These are phyloP conservation scores for Panaeolus papilionaceus DNA, from an alignment of 768 basidiomycete genomes.

Conservation along the genomic window DNA sequence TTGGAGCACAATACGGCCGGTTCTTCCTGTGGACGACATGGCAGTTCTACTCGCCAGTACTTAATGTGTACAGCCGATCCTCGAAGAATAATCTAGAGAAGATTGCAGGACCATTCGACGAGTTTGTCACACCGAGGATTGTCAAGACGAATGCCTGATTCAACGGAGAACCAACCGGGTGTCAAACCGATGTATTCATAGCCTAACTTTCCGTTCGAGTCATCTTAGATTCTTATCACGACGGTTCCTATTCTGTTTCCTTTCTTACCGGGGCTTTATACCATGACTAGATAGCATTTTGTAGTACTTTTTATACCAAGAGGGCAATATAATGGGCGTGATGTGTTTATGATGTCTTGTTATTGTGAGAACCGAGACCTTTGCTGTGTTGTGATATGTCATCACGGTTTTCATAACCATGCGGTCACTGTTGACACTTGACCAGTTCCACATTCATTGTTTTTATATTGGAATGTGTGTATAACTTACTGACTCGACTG, in stretches of 20 bases:
- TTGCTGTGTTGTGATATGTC: constrained; percentile 5
- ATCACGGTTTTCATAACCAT: constrained; percentile 21
- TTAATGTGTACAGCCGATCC: constrained; percentile 33
- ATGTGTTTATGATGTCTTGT: background rate
- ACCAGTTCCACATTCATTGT: constrained; percentile 21
- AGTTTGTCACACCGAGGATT: constrained; percentile 22
- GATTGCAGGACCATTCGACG: constrained; percentile 61
- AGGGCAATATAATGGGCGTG: constrained; percentile 1
- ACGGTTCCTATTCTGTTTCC: constrained; percentile 1
- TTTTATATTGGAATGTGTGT: background rate
- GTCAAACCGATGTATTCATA: constrained; percentile 11
- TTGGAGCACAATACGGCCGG: constrained; percentile 64
- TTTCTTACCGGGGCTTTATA: constrained; percentile 5
- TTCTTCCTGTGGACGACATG: constrained; percentile 78
- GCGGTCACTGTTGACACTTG: constrained; percentile 30
- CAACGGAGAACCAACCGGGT: constrained; percentile 3
- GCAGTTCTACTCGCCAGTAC: constrained; percentile 61
- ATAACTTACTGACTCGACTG: constrained; percentile 16
- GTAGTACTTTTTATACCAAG: background rate
- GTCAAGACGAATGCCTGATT: constrained; percentile 21
- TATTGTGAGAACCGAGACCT: constrained; percentile 7
- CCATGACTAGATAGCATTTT: background rate
- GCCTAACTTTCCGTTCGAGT: constrained; percentile 12
- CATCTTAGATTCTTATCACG: constrained; percentile 9
- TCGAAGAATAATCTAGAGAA: constrained; percentile 49